These are phyloP conservation scores for Aspergillus sclerotioniger DNA, from an alignment of 495 filamentous ascomycete genomes.

Conservation along the genomic window DNA sequence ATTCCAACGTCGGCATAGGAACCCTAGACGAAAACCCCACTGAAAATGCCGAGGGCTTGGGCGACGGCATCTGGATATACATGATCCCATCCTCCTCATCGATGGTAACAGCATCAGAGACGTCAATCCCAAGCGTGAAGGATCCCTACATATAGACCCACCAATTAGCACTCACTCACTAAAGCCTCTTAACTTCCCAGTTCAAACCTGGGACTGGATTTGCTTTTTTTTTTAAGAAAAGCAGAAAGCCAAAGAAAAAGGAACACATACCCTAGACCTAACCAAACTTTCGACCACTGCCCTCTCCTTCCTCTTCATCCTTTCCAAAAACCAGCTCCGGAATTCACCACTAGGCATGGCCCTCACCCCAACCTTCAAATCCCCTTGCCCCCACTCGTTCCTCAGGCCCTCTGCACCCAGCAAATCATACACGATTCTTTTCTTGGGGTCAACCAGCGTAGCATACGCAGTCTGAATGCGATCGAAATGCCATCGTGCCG, in stretches of 20 bases:
- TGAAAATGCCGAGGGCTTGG: conserved; percentile 23
- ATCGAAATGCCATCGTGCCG: conserved; percentile 49
- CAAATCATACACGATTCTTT: conserved; percentile 55
- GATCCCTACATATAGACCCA: conserved; percentile 25
- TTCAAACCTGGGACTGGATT: too few relatives aligned
- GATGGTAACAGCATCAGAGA: conserved; percentile 33
- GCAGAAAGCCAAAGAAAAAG: conserved; percentile 8
- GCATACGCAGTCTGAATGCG: conserved; percentile 54
- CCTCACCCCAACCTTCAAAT: conserved; percentile 39
- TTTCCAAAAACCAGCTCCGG: conserved; percentile 48
- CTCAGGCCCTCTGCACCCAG: conserved; percentile 46
- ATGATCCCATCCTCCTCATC: conserved; percentile 32
- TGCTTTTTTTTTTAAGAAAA: too few relatives aligned
- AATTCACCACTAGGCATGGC: conserved; percentile 48
- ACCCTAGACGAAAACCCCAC: conserved; percentile 37
- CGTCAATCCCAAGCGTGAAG: conserved; percentile 43
- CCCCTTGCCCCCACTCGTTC: conserved; percentile 35
- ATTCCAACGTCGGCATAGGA: conserved; percentile 29
- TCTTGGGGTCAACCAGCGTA: conserved; percentile 52
- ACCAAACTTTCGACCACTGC: conserved; percentile 44
- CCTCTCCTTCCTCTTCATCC: conserved; percentile 45
- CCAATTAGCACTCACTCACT: not conserved
- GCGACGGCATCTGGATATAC: conserved; percentile 29
- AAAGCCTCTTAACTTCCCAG: not conserved
- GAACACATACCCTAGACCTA: conserved; percentile 39